These are phyloP conservation scores for Fusarium kyushuense DNA, from an alignment of 2,329 filamentous ascomycete genomes.

Conservation along the genomic window DNA sequence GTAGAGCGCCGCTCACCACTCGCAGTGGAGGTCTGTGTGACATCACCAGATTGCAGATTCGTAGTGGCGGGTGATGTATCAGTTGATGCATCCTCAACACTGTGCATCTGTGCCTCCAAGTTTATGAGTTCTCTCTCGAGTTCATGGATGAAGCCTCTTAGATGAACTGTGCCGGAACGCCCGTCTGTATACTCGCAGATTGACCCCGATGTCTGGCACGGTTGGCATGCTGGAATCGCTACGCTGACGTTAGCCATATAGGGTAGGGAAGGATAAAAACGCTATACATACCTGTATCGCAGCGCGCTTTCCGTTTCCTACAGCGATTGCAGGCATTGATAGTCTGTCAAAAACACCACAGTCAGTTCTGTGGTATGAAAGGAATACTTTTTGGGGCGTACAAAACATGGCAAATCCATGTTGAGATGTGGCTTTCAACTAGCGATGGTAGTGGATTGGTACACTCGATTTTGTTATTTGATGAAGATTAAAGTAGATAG, in stretches of 20 bases:
- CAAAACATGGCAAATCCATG: slow-evolving; percentile 13
- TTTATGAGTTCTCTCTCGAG: slow-evolving; percentile 8
- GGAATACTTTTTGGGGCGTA: not conserved
- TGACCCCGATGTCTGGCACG: slow-evolving; percentile 13
- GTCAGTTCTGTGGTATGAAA: not conserved
- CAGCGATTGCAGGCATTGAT: slow-evolving; percentile 25
- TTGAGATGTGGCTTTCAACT: not conserved
- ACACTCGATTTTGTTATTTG: not conserved
- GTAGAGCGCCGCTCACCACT: not conserved
- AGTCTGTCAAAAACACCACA: not conserved
- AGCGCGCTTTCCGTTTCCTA: slow-evolving; percentile 23
- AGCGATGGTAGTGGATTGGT: not conserved
- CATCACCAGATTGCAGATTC: not conserved
- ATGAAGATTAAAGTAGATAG: no score
- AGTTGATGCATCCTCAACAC: fast-evolving
- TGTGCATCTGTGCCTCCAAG: not conserved
- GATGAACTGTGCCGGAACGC: slow-evolving; percentile 5
- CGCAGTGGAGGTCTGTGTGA: not conserved
- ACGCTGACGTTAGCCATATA: fast-evolving
- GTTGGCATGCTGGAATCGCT: slow-evolving; percentile 19
- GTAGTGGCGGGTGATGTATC: not conserved
- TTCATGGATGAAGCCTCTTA: slow-evolving; percentile 9
- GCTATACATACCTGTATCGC: not conserved
- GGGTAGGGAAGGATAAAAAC: fast-evolving
- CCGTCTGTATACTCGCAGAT: slow-evolving; percentile 22